phyloP scores from a whole-genome alignment of 2,329 filamentous ascomycete genomes.

The Hypoxylon sp. region DNA sequence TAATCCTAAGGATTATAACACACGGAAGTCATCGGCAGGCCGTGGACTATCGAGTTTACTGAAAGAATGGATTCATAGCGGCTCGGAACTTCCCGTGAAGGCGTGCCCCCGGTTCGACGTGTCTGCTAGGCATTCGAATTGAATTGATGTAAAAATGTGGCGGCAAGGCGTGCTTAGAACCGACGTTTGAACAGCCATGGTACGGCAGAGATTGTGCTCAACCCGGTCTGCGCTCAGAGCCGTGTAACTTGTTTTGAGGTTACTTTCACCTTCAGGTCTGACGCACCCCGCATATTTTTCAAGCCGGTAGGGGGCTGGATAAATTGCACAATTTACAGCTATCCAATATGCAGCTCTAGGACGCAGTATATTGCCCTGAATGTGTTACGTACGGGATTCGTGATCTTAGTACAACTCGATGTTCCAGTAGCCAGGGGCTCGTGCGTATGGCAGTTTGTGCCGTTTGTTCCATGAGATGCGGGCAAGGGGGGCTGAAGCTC shows the following conservation, averaged over 20 bases:
- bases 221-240: constrained; percentile 6
- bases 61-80: background rate
- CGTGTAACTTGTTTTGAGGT: constrained; percentile 40
- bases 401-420: constrained; percentile 7
- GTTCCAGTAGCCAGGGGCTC: constrained; percentile 21
- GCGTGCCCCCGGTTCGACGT: constrained; percentile 8
- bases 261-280: constrained; percentile 38
- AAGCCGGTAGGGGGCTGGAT: constrained; percentile 38
- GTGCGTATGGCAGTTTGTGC: background rate
- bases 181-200: constrained; percentile 11
- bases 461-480: constrained; percentile 18
- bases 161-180: constrained; percentile 38
- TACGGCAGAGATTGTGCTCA: constrained; percentile 30
- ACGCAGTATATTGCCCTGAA: constrained; percentile 16
- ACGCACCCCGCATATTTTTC: constrained; percentile 40
- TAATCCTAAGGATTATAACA: background rate
- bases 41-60: background rate
- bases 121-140: constrained; percentile 7
- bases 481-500: constrained; percentile 1
- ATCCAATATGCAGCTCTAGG: constrained; percentile 41
- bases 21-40: background rate
- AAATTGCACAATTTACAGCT: constrained; percentile 39
- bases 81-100: background rate
- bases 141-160: constrained; percentile 34
- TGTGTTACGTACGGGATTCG: constrained; percentile 33